Base-by-base conservation (phyloP, 1,139 yeast species). In the Candida frijolesensis region DNA sequence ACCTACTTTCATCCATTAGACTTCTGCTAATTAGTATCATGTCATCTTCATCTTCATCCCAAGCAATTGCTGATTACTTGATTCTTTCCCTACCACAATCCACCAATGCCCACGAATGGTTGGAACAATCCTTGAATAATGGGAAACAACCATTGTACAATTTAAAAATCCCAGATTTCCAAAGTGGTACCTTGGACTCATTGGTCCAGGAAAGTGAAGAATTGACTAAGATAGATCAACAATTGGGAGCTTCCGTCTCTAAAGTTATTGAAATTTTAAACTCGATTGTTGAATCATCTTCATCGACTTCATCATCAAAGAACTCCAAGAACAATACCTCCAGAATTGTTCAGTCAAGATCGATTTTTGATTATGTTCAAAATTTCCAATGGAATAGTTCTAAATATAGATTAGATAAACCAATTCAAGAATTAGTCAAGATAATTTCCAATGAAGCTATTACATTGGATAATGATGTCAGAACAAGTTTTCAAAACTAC, bases 101-200 rank as follows among this genome's bases (percentile, higher is more conserved):
- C 2, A 68, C 76, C 30, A 68, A 76, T 51, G 72, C 79, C 16
- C 61, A 61, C 37, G 71, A 67, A 37, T 79, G 80, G 78, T 66
- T 81, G 50, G 78, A 77, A 56, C 65, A 69, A 50, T 63, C 71
- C 14, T 69, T 79, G 51, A 71, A 71, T 57, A 76, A 72, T 27
- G 84, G 84, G 12, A 70, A 68, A 52, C 63, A 63, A 45, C 71
- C 73, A 14, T 62, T 79, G 44, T 64, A 68, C 51, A 71, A 72
- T 51, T 82, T 89, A 54, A 73, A 76, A 41, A 77, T 91, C 48
- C 99, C 98, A n/a, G 84, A 80, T 57, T 92, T 94, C 70, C 95
- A 94, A 70, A 89, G 94, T 58, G 98, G 98, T 34, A 92, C 98
- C 2, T 79, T 94, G 64, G 99, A 95, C 70, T 86, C 92, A 39